Percentiles rank a stretch among this genome's conserved stretches.
Evolutionary conservation across 768 basidiomycete genomes (phyloP).

Genomic region (Boletus sp.): DNA sequence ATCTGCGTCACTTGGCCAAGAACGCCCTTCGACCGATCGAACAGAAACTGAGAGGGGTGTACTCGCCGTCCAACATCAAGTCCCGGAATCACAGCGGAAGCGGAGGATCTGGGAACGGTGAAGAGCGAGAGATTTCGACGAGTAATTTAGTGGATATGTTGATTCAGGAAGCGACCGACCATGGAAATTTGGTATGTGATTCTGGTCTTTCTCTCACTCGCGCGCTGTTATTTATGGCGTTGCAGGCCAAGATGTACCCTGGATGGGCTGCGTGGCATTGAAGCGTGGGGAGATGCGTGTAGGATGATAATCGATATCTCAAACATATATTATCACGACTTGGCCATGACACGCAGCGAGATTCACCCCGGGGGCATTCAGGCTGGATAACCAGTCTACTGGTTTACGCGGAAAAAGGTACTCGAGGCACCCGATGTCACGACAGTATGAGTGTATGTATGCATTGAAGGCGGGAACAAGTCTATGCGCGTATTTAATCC

Average conservation of each 20-base stretch:
- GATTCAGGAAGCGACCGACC: conserved; percentile 84
- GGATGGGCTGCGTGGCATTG: conserved; percentile 88
- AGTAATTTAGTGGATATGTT: conserved; percentile 88
- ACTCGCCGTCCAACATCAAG: conserved; percentile 46
- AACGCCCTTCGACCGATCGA: conserved; percentile 78
- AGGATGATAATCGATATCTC: background rate
- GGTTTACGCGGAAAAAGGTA: background rate
- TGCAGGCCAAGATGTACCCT: conserved; percentile 83
- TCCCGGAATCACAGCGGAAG: conserved; percentile 35
- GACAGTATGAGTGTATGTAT: conserved; percentile 9
- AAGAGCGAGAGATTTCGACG: conserved; percentile 56
- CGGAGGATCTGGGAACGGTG: conserved; percentile 20
- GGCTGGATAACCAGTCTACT: background rate
- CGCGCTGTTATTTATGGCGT: conserved; percentile 4
- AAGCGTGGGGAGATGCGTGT: background rate
- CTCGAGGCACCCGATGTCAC: background rate
- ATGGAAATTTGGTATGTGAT: conserved; percentile 59
- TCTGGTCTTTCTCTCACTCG: background rate
- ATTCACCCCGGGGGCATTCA: background rate
- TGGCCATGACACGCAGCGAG: background rate
- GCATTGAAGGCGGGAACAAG: conserved; percentile 11
- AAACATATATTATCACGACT: background rate
- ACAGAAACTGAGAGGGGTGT: conserved; percentile 76
- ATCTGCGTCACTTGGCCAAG: conserved; percentile 68
- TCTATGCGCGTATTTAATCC: conserved; percentile 22